Conservation (phyloP, 2,329 filamentous ascomycete species). For the Ophiostoma australiae region DNA sequence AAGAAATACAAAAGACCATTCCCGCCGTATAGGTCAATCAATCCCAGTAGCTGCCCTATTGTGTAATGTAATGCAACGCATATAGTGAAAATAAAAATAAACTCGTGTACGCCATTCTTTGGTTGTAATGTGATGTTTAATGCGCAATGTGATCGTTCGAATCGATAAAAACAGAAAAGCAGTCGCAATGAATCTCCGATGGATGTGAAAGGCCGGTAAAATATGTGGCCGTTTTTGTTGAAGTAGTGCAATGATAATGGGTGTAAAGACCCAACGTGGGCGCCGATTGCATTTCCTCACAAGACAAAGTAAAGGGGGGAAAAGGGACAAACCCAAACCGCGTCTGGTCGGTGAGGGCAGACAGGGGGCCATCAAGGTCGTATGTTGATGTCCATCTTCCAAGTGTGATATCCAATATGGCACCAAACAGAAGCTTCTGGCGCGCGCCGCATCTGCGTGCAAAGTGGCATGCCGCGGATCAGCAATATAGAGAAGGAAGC, state of each 20-base stretch:
- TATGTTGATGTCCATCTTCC: not conserved
- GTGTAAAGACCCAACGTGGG: not conserved
- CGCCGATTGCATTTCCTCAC: not conserved
- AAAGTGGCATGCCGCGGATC: not conserved
- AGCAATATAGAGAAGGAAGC: not conserved
- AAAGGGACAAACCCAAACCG: not conserved
- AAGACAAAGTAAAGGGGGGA: not conserved
- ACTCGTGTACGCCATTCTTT: conserved; percentile 14
- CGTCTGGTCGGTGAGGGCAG: not conserved
- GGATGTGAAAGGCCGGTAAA: not conserved
- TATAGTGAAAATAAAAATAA: conserved; percentile 4
- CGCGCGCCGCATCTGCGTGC: not conserved
- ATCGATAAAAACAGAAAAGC: not conserved
- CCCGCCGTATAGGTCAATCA: conserved; percentile 12
- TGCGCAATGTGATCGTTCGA: not conserved
- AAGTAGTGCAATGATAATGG: not conserved
- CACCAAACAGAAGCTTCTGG: not conserved
- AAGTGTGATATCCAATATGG: not conserved
- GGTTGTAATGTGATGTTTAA: conserved; percentile 13
- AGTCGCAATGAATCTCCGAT: conserved; percentile 6
- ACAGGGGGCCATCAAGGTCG: not conserved
- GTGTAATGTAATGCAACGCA: conserved; percentile 11
- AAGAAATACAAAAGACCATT: conserved; percentile 13
- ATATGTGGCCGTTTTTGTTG: conserved; percentile 6
- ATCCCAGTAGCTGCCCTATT: conserved; percentile 14